Conservation (phyloP, 257 asterid species). For the Solanum corneliomulleri region DNA sequence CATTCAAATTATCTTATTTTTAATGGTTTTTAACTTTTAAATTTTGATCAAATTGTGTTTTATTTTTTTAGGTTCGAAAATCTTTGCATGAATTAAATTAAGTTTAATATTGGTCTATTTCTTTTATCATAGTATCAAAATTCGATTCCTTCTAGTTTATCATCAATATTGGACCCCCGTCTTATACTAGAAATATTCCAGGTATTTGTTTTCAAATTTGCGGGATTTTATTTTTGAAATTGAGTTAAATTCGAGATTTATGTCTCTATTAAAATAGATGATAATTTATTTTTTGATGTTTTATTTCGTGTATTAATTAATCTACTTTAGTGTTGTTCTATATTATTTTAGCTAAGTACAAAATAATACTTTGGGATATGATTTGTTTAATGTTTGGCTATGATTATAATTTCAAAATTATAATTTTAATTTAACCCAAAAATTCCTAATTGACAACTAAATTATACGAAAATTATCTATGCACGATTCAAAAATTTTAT, state of each 20-base stretch:
- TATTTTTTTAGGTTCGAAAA: not conserved
- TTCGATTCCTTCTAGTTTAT: too few relatives aligned
- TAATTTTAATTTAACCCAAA: not conserved
- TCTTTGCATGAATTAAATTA: too few relatives aligned
- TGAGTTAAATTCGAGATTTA: too few relatives aligned
- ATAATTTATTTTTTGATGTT: too few relatives aligned
- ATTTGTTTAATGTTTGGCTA: not conserved
- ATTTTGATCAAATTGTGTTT: not conserved
- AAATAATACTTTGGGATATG: not conserved
- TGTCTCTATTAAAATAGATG: too few relatives aligned
- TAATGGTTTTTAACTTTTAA: not conserved
- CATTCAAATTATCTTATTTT: not conserved
- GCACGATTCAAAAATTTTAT: not conserved
- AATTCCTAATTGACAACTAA: not conserved
- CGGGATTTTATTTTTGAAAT: too few relatives aligned
- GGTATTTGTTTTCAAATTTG: too few relatives aligned
- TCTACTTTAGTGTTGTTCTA: not conserved
- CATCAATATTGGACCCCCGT: too few relatives aligned
- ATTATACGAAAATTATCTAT: not conserved
- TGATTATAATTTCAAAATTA: not conserved
- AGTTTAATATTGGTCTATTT: too few relatives aligned
- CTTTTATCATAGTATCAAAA: not conserved
- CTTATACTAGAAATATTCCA: too few relatives aligned
- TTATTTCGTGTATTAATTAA: too few relatives aligned
- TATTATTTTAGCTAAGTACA: not conserved